Conservation (phyloP, 805 yeast species). For the Nakazawaea anatomiae region DNA sequence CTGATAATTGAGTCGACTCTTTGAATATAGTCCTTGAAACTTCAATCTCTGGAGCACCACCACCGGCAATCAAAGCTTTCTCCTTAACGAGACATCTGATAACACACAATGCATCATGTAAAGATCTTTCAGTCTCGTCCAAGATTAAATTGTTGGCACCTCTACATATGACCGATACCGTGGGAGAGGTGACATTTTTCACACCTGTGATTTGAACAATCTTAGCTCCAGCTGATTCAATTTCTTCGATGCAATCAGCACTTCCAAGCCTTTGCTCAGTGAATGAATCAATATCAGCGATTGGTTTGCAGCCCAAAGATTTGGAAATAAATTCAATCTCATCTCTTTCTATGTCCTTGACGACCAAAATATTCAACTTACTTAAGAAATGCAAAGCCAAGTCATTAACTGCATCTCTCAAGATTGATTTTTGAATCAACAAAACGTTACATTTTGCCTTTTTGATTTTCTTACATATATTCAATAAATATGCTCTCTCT, state of each 20-base stretch:
- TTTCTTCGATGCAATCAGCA: slow-evolving; percentile 91
- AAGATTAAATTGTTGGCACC: slow-evolving; percentile 89
- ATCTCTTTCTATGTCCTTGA: slow-evolving; percentile 93
- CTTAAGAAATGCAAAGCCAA: slow-evolving; percentile 91
- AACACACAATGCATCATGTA: slow-evolving; percentile 97
- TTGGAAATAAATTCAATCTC: slow-evolving; percentile 86
- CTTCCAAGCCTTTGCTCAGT: slow-evolving; percentile 88
- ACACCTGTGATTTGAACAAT: slow-evolving; percentile 86
- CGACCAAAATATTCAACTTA: slow-evolving; percentile 88
- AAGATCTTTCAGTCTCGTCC: slow-evolving; percentile 95
- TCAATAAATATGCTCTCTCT: slow-evolving; percentile 91
- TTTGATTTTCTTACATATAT: slow-evolving; percentile 92
- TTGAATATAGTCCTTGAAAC: slow-evolving; percentile 67
- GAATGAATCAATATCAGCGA: slow-evolving; percentile 91
- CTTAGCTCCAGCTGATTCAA: slow-evolving; percentile 82
- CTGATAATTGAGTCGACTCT: slow-evolving; percentile 68
- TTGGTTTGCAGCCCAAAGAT: slow-evolving; percentile 90
- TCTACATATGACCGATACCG: slow-evolving; percentile 87
- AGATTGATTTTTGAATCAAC: slow-evolving; percentile 85
- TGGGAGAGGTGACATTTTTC: slow-evolving; percentile 48
- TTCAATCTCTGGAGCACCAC: slow-evolving; percentile 97
- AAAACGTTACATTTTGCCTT: slow-evolving; percentile 94
- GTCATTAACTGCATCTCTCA: slow-evolving; percentile 93
- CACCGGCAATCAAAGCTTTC: slow-evolving; percentile 92
- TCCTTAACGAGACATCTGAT: slow-evolving; percentile 82